Evolutionary conservation across 2,329 filamentous ascomycete species (phyloP), one percentile per base, ranked within the genome.

Genomic region (Phaeosphaeriaceae sp.): DNA sequence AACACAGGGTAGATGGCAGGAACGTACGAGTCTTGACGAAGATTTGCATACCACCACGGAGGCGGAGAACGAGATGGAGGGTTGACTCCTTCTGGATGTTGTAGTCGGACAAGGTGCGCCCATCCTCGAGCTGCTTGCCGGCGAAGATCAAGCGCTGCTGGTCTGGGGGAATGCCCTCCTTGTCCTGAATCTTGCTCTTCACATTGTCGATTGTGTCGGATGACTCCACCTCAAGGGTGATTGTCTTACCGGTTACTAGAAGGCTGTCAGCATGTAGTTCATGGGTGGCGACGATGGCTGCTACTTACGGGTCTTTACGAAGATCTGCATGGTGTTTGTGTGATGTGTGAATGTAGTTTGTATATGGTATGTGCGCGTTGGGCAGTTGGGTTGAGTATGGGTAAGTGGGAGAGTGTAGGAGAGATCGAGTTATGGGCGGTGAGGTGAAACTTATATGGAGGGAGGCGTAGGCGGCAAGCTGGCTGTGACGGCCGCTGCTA

Each of bases 111-210:
- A 96, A 80, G 39, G 92, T 96, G 52, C 92, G 91, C 56, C 93
- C 93, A 66, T 97, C 93, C 76, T 97, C 93, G 3, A 97, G 88
- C 76, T 97, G 92, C 83, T 97, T 97, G 58, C 92, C 93, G 36
- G 93, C 93, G 66, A 97, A 97, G 76, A 97, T 97, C 67, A 97
- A 77, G 66, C 93, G 93, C 81, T 97, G 93, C 77, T 97, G 93
- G 74, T 97, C 93, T 6, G 93, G 93, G 36, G 93, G 93, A 50
- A 97, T 97, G 38, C 92, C 92, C 77, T 97, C 92, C 85, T 97
- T 97, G 72, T 97, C 92, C 77, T 97, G 92, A 37, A 96, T 97
- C 85, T 96, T 97, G 55, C 83, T 86, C 87, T 97, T 97, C 40
- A 96, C 92, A 60, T 96, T 96, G 82, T 96, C 92, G 79, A 96